These are phyloP conservation scores for Neofusicoccum ribis DNA, from an alignment of 2,329 filamentous ascomycete genomes.

Conservation along the genomic window DNA sequence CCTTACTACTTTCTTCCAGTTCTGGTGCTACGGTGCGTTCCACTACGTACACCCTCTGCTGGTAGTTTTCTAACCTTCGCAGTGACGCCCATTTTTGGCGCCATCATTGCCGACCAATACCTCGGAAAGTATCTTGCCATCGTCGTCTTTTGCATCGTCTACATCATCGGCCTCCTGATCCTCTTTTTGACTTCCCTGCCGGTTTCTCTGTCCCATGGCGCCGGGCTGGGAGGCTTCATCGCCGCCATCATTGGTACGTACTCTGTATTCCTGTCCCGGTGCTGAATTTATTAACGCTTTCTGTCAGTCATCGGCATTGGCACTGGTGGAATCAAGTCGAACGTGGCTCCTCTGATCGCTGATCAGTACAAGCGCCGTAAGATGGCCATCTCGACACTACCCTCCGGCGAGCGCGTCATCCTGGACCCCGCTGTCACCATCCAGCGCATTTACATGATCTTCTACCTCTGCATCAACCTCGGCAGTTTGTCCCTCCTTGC, in stretches of 20 bases:
- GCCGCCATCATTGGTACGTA: constrained; percentile 1
- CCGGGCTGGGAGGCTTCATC: constrained; percentile 18
- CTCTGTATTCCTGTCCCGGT: background rate
- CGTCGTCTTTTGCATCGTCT: constrained; percentile 58
- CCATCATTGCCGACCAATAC: constrained; percentile 60
- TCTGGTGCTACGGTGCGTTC: constrained; percentile 34
- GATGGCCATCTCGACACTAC: constrained; percentile 42
- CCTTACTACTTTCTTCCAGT: constrained; percentile 38
- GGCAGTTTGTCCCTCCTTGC: constrained; percentile 68
- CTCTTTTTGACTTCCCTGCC: constrained; percentile 63
- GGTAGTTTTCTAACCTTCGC: background rate
- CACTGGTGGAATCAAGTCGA: constrained; percentile 74
- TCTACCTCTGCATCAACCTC: constrained; percentile 73
- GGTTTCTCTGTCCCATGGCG: constrained; percentile 53
- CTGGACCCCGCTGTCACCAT: constrained; percentile 51
- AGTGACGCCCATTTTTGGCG: constrained; percentile 38
- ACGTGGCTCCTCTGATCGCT: constrained; percentile 52
- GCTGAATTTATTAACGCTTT: background rate
- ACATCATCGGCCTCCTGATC: constrained; percentile 63
- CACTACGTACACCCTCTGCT: constrained; percentile 38
- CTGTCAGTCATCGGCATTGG: constrained; percentile 60
- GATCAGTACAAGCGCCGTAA: constrained; percentile 41
- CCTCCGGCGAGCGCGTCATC: constrained; percentile 48
- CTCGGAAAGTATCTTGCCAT: constrained; percentile 67
- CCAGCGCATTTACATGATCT: constrained; percentile 57